These are phyloP conservation scores for Colletotrichum cuscutae DNA, from an alignment of 2,329 filamentous ascomycete species.

Conservation along the genomic window DNA sequence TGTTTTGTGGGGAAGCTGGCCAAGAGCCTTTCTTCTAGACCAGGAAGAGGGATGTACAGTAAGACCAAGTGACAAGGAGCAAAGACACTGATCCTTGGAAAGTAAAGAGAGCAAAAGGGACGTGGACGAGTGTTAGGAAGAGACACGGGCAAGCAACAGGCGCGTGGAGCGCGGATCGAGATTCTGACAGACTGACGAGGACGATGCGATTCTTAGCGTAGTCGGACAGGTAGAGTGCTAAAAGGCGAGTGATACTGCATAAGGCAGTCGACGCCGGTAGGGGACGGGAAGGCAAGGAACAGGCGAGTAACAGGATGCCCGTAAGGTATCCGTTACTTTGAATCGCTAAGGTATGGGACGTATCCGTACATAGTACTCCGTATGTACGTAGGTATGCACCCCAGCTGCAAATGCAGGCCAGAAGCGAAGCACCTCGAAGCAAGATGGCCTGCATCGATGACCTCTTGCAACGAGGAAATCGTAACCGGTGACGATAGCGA, in stretches of 20 bases:
- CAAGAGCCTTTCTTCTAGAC: slow-evolving; percentile 8
- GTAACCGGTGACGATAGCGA: background rate
- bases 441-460: background rate
- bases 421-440: background rate
- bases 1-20: slow-evolving; percentile 30
- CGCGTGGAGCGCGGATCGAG: slow-evolving; percentile 33
- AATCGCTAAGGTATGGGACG: no score
- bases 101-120: slow-evolving; percentile 2
- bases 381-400: background rate
- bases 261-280: slow-evolving; percentile 22
- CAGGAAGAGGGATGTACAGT: background rate
- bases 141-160: slow-evolving; percentile 29
- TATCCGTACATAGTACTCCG: no score
- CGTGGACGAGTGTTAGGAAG: slow-evolving; percentile 11
- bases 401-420: background rate
- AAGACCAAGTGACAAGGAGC: background rate
- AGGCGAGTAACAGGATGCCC: background rate
- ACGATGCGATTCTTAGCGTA: slow-evolving; percentile 33
- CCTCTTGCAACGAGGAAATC: background rate
- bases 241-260: slow-evolving; percentile 27
- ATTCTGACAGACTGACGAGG: slow-evolving; percentile 16
- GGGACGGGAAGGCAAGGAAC: background rate
- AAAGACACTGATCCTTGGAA: background rate
- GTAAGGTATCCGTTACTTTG: no score
- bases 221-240: slow-evolving; percentile 28